Evolutionary conservation across 179 eudicot species (phyloP).

Genomic region (Drosera spatulata): DNA sequence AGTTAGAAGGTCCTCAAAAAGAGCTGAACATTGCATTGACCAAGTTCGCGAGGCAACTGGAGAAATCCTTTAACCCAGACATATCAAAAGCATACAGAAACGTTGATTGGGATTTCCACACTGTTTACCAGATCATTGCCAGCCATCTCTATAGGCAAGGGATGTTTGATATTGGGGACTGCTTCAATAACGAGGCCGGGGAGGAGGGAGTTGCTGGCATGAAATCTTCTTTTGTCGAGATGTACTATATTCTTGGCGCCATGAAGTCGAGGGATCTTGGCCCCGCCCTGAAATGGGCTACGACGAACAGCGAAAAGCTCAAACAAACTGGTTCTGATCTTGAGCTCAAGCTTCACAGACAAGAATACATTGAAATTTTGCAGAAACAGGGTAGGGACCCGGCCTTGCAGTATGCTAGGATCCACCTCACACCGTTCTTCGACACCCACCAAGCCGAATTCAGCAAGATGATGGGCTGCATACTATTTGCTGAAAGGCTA

Average conservation of each 20-base stretch:
- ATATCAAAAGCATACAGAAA: constrained; percentile 70
- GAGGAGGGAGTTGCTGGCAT: constrained; percentile 33
- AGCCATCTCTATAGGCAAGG: constrained; percentile 71
- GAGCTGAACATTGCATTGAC: constrained; percentile 48
- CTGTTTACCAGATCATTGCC: constrained; percentile 48
- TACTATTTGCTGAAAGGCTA: constrained; percentile 66
- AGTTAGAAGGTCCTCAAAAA: constrained; percentile 43
- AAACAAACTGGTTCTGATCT: constrained; percentile 57
- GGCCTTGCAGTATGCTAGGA: constrained; percentile 59
- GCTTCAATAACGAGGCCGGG: constrained; percentile 50
- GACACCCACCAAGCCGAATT: constrained; percentile 43
- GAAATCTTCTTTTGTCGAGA: constrained; percentile 52
- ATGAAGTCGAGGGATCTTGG: constrained; percentile 48
- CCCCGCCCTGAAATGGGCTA: constrained; percentile 72
- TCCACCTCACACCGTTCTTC: constrained; percentile 48
- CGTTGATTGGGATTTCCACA: constrained; percentile 46
- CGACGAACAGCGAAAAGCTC: constrained; percentile 47
- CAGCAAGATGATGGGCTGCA: constrained; percentile 69
- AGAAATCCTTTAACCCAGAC: constrained; percentile 50
- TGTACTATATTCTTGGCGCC: constrained; percentile 70
- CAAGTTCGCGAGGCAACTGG: constrained; percentile 55
- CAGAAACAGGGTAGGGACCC: constrained; percentile 49
- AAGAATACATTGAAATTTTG: constrained; percentile 62
- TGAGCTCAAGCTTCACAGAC: constrained; percentile 63
- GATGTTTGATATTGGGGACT: constrained; percentile 43